Percentiles rank a stretch among this genome's conserved stretches.
These are phyloP conservation scores for Pyrus hybrid DNA, from an alignment of 331 rosid species.

Conservation along the genomic window DNA sequence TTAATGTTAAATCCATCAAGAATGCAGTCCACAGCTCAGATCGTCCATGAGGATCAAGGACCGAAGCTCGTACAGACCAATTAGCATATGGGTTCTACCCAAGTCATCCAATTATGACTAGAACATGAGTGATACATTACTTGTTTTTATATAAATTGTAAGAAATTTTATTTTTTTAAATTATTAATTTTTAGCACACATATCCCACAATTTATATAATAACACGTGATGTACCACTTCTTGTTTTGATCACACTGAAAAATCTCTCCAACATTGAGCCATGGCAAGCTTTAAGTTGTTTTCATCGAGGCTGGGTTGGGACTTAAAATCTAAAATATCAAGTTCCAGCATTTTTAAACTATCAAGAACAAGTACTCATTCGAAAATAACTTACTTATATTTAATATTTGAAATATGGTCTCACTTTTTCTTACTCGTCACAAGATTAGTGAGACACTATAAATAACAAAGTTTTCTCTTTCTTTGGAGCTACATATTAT, in stretches of 20 bases:
- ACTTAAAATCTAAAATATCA: background rate
- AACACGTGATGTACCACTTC: too few species aligned
- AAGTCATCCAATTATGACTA: background rate
- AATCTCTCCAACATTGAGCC: too few species aligned
- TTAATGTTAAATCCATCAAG: background rate
- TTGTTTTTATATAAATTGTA: too few species aligned
- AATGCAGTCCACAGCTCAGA: background rate
- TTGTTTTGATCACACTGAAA: too few species aligned
- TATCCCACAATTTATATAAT: too few species aligned
- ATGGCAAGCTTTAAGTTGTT: background rate
- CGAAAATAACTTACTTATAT: background rate
- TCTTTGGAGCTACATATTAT: background rate
- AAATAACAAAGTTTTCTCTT: background rate
- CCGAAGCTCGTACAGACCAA: background rate
- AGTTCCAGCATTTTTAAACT: background rate
- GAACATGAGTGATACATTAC: rapidly evolving
- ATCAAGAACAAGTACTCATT: background rate
- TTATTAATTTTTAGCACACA: too few species aligned
- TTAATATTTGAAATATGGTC: too few species aligned
- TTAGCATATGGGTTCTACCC: background rate
- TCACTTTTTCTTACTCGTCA: background rate
- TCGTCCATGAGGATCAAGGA: background rate
- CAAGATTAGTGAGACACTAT: background rate
- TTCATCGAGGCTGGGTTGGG: background rate
- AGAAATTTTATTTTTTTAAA: too few species aligned